Evolutionary conservation across 2,329 filamentous ascomycete species (phyloP).

Genomic region (Cercospora zeae-maydis): DNA sequence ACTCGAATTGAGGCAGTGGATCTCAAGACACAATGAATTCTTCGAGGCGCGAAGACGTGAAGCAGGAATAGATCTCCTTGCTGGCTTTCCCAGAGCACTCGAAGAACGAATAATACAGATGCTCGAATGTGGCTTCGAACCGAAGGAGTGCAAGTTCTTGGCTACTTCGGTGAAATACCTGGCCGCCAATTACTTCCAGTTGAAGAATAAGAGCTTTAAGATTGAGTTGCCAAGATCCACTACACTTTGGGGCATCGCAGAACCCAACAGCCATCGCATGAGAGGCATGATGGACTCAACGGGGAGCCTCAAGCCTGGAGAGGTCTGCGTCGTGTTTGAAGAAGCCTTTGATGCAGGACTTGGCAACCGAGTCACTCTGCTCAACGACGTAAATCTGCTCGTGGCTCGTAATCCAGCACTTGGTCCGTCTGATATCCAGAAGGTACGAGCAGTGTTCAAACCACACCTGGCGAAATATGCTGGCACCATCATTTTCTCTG

Average conservation of each 20-base stretch:
- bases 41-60: slow-evolving; percentile 32
- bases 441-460: slow-evolving; percentile 49
- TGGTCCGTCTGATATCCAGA: slow-evolving; percentile 69
- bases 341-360: slow-evolving; percentile 41
- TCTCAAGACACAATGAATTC: slow-evolving; percentile 47
- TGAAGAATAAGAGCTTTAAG: slow-evolving; percentile 25
- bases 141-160: slow-evolving; percentile 20
- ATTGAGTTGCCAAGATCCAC: slow-evolving; percentile 60
- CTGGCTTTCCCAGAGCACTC: slow-evolving; percentile 48
- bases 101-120: slow-evolving; percentile 55
- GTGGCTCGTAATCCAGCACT: slow-evolving; percentile 68
- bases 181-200: slow-evolving; percentile 13
- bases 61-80: slow-evolving; percentile 38
- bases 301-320: slow-evolving; percentile 57
- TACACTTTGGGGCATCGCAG: slow-evolving; percentile 63
- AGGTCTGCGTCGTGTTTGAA: slow-evolving; percentile 64
- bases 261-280: slow-evolving; percentile 47
- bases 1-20: slow-evolving; percentile 34
- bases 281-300: slow-evolving; percentile 19
- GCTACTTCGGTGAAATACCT: slow-evolving; percentile 15
- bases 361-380: slow-evolving; percentile 42
- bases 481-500: slow-evolving; percentile 76
- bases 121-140: slow-evolving; percentile 44
- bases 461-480: slow-evolving; percentile 63
- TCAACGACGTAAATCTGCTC: slow-evolving; percentile 60